A percentile compares a stretch with the other conserved stretches of the same genome.
phyloP scores from a whole-genome alignment of 2,329 filamentous ascomycete genomes.

The Berkeleyomyces basicola region DNA sequence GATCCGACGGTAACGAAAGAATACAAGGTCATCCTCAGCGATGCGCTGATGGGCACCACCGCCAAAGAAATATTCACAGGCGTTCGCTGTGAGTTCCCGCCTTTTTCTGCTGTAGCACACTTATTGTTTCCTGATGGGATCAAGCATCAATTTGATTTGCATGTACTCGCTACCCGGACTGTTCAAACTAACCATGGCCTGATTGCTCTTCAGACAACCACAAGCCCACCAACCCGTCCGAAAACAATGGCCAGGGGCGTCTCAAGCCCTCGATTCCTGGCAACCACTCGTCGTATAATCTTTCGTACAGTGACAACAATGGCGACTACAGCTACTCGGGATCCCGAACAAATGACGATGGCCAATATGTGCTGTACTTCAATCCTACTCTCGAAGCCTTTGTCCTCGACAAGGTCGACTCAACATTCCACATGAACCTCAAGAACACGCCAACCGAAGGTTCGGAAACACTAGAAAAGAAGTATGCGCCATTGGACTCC shows the following conservation, averaged over 20 bases:
- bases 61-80: slow-evolving; percentile 43
- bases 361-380: slow-evolving; percentile 55
- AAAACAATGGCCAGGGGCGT: slow-evolving; percentile 24
- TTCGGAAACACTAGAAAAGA: slow-evolving; percentile 44
- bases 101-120: background rate
- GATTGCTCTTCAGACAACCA: slow-evolving; percentile 36
- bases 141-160: background rate
- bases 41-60: slow-evolving; percentile 39
- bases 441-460: slow-evolving; percentile 49
- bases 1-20: slow-evolving; percentile 44
- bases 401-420: slow-evolving; percentile 64
- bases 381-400: slow-evolving; percentile 59
- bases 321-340: slow-evolving; percentile 45
- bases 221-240: slow-evolving; percentile 36
- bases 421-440: slow-evolving; percentile 79
- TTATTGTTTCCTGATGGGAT: background rate
- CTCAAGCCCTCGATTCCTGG: slow-evolving; percentile 33
- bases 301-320: slow-evolving; percentile 36
- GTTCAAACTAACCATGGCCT: background rate
- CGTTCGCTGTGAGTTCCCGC: slow-evolving; percentile 32
- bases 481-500: slow-evolving; percentile 47
- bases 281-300: slow-evolving; percentile 37
- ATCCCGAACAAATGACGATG: slow-evolving; percentile 36
- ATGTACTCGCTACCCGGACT: background rate
- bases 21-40: slow-evolving; percentile 48